Evolutionary conservation across 78 protist species (phyloP).

Genomic region (Pigoraptor vietnamica): DNA sequence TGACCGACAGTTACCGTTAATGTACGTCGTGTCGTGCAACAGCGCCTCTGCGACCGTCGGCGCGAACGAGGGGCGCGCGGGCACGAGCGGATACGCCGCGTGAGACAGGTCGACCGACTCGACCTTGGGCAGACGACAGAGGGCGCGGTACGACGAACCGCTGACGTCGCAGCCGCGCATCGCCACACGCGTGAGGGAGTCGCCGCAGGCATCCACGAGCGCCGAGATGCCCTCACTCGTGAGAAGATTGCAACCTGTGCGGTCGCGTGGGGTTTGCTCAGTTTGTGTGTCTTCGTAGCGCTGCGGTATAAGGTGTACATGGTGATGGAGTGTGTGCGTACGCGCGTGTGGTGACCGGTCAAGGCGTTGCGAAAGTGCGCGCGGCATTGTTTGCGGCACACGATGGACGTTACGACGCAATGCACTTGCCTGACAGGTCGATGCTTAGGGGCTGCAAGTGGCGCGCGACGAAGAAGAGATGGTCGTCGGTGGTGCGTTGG

Average conservation of each 20-base stretch:
- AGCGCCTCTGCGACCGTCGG: neutral
- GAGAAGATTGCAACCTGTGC: neutral
- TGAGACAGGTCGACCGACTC: neutral
- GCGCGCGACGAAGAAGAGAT: neutral
- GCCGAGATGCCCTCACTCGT: neutral
- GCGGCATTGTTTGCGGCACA: too few relatives aligned
- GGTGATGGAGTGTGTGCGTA: neutral
- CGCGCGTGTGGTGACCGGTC: neutral
- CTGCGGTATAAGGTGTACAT: too few relatives aligned
- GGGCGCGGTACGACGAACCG: neutral
- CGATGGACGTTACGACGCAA: too few relatives aligned
- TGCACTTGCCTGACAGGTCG: neutral
- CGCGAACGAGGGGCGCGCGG: neutral
- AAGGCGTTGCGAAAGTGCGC: too few relatives aligned
- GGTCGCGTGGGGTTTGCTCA: neutral
- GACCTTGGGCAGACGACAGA: neutral
- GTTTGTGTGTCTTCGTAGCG: neutral
- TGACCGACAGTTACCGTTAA: neutral
- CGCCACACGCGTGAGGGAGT: neutral
- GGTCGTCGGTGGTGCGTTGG: neutral
- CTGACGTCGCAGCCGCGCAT: neutral
- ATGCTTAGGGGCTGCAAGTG: neutral
- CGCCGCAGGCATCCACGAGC: neutral
- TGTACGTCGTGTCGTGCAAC: neutral
- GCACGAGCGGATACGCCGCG: neutral